phyloP scores from a whole-genome alignment of 805 yeast species.

The Starmerella geochares region DNA sequence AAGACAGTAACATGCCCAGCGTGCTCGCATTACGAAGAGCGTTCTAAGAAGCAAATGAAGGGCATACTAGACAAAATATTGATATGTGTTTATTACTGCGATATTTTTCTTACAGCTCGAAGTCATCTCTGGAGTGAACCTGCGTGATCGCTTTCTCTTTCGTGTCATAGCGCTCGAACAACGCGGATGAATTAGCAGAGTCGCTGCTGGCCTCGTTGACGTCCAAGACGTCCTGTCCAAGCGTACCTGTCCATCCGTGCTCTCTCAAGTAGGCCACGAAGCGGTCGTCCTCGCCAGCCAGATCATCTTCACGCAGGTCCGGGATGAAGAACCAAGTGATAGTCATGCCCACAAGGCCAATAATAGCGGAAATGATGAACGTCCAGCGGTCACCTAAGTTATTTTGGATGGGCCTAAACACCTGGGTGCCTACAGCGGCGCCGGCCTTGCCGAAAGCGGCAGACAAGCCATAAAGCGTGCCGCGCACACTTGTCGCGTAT shows the following conservation, averaged over 20 bases:
- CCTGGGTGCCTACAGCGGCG: conserved; percentile 71
- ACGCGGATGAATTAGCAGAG: background rate
- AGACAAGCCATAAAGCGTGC: conserved; percentile 61
- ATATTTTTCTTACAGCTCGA: background rate
- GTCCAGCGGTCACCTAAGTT: conserved; percentile 64
- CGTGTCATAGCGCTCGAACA: background rate
- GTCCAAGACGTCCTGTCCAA: conserved; percentile 29
- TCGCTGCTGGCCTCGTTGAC: background rate
- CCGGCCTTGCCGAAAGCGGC: conserved; percentile 80
- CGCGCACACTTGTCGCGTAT: conserved; percentile 68
- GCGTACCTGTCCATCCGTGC: conserved; percentile 47
- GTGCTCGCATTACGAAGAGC: too few relatives aligned
- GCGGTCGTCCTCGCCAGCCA: conserved; percentile 50
- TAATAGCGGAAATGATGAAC: conserved; percentile 65
- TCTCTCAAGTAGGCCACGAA: conserved; percentile 50
- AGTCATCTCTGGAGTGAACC: background rate
- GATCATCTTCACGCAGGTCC: conserved; percentile 59
- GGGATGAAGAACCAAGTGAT: conserved; percentile 56
- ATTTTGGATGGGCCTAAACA: conserved; percentile 56
- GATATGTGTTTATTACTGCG: too few relatives aligned
- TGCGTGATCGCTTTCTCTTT: background rate
- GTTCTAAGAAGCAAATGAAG: too few relatives aligned
- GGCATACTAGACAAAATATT: too few relatives aligned
- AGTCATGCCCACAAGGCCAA: conserved; percentile 56
- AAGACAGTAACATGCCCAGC: too few relatives aligned